Percentiles rank a stretch among this genome's conserved stretches.
phyloP scores from a whole-genome alignment of 2,329 filamentous ascomycete species.

The Zalaria obscura region DNA sequence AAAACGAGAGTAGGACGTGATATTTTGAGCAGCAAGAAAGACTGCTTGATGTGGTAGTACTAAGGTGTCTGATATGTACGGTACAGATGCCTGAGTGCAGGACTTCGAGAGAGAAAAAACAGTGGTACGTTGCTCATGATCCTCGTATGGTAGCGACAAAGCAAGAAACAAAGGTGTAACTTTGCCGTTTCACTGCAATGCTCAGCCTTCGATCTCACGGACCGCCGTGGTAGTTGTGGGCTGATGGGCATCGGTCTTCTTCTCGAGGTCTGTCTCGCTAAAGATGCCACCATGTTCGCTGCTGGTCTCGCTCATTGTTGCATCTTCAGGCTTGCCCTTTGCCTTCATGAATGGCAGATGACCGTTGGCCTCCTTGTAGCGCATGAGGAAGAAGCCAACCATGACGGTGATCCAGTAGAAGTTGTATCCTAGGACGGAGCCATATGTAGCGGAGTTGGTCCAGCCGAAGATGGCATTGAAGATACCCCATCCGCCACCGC shows the following conservation, averaged over 20 bases:
- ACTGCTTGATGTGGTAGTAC: too few species aligned
- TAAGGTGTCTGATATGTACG: too few species aligned
- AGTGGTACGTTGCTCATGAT: too few species aligned
- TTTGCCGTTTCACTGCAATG: too few species aligned
- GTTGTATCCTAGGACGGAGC: conserved; percentile 77
- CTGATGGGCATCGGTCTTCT: conserved; percentile 7
- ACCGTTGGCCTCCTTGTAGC: conserved; percentile 49
- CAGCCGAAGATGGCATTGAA: conserved; percentile 80
- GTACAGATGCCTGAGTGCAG: too few species aligned
- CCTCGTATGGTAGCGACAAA: too few species aligned
- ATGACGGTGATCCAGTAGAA: conserved; percentile 71
- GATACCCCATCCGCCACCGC: conserved; percentile 70
- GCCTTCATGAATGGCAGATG: conserved; percentile 28
- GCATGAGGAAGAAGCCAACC: conserved; percentile 46
- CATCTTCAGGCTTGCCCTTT: conserved; percentile 4
- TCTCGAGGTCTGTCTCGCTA: conserved; percentile 4
- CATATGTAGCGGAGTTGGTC: conserved; percentile 79
- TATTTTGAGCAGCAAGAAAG: too few species aligned
- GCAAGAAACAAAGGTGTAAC: too few species aligned
- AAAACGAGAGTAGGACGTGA: too few species aligned
- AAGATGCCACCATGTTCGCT: conserved; percentile 7
- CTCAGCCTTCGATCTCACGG: conserved; percentile 7
- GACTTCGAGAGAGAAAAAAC: too few species aligned
- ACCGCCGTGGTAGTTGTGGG: conserved; percentile 6
- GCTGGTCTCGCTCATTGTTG: conserved; percentile 11